phyloP scores from a whole-genome alignment of 805 yeast species.

The Pachysolen tannophilus region DNA sequence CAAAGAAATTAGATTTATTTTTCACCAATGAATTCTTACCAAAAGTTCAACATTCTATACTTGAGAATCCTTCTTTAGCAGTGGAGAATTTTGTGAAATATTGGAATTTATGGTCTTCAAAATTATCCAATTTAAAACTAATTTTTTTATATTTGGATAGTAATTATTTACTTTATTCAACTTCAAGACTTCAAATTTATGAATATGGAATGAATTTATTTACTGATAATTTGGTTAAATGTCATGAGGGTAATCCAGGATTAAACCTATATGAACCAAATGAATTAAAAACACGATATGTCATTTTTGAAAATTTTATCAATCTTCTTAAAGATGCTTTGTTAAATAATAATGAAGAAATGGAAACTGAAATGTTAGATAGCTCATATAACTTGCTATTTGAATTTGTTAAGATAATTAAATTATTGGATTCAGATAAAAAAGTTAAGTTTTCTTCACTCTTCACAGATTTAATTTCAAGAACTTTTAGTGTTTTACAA shows the following conservation, averaged over 20 bases:
- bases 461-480: slow-evolving; percentile 10
- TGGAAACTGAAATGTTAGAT: background rate
- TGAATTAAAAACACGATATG: slow-evolving; percentile 4
- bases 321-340: background rate
- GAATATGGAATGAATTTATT: slow-evolving; percentile 3
- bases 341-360: background rate
- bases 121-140: slow-evolving; percentile 1
- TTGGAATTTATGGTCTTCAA: slow-evolving; percentile 1
- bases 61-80: too few relatives aligned
- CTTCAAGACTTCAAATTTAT: background rate
- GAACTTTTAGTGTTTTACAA: slow-evolving; percentile 16
- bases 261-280: slow-evolving; percentile 1
- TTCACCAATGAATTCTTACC: background rate
- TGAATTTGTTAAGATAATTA: background rate
- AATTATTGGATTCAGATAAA: slow-evolving; percentile 13
- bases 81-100: background rate
- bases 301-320: slow-evolving; percentile 3
- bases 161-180: slow-evolving; percentile 3
- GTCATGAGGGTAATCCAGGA: background rate
- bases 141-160: slow-evolving; percentile 5
- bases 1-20: background rate
- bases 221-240: background rate
- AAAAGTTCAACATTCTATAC: background rate
- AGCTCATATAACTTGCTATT: too few relatives aligned
- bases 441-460: slow-evolving; percentile 12